These are phyloP conservation scores for Graphilbum fragrans DNA, from an alignment of 2,329 filamentous ascomycete species.

Conservation along the genomic window DNA sequence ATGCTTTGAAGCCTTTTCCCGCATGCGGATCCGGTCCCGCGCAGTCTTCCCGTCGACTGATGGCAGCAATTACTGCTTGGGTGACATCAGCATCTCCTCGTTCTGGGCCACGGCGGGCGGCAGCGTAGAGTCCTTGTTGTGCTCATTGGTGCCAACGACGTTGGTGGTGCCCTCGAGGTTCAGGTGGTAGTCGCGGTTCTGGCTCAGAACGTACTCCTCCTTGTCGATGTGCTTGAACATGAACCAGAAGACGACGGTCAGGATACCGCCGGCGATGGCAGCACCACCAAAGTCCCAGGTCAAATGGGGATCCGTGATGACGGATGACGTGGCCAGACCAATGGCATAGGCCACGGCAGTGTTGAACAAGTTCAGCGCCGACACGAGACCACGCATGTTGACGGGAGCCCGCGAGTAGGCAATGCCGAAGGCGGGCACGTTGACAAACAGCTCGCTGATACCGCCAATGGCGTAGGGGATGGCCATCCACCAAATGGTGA, in stretches of 20 bases:
- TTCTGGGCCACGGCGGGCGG: too few species aligned
- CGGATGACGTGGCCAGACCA: constrained; percentile 43
- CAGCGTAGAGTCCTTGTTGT: constrained; percentile 2
- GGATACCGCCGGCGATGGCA: constrained; percentile 30
- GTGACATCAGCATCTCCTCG: too few species aligned
- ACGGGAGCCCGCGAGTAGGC: constrained; percentile 58
- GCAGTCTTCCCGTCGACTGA: too few species aligned
- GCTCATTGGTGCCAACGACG: constrained; percentile 11
- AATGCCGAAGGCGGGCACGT: constrained; percentile 37
- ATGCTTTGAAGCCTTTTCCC: too few species aligned
- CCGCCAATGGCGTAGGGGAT: constrained; percentile 37
- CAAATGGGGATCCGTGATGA: constrained; percentile 34
- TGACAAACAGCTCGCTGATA: constrained; percentile 39
- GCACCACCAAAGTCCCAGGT: constrained; percentile 37
- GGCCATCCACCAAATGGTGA: constrained; percentile 45
- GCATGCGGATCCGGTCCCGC: too few species aligned
- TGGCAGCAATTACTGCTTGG: too few species aligned
- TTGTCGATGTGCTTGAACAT: constrained; percentile 32
- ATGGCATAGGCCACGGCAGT: constrained; percentile 56
- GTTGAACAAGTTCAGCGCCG: constrained; percentile 55
- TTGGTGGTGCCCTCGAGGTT: constrained; percentile 8
- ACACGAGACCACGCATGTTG: constrained; percentile 67
- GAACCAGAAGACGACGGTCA: constrained; percentile 32
- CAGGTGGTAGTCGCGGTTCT: constrained; percentile 19
- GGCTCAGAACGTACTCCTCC: constrained; percentile 29